A percentile compares a stretch with the other conserved stretches of the same genome.
phyloP scores from a whole-genome alignment of 202 grass and related monocot species.

The Carex arenaria region DNA sequence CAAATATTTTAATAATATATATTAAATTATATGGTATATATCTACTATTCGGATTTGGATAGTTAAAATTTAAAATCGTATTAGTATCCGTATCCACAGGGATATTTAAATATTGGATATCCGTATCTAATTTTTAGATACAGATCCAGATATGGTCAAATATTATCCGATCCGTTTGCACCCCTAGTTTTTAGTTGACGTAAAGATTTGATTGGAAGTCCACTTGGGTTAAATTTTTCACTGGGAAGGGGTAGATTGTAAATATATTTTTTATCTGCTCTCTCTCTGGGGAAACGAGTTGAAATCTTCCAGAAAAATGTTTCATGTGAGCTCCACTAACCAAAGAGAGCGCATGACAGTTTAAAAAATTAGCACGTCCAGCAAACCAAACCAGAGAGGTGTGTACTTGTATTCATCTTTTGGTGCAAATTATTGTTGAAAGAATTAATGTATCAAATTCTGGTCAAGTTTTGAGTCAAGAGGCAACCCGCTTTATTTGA shows the following conservation, averaged over 20 bases:
- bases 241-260: background rate
- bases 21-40: too few relatives aligned
- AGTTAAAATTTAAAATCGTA: too few relatives aligned
- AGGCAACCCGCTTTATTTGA: too few relatives aligned
- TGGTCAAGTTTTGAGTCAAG: background rate
- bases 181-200: too few relatives aligned
- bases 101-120: too few relatives aligned
- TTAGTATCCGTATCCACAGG: too few relatives aligned
- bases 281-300: slow-evolving; percentile 50
- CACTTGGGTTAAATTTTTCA: background rate
- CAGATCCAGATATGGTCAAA: too few relatives aligned
- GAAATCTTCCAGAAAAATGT: slow-evolving; percentile 36
- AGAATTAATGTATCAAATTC: slow-evolving; percentile 2
- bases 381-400: background rate
- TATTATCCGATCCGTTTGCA: too few relatives aligned
- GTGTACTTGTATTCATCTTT: slow-evolving; percentile 19
- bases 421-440: slow-evolving; percentile 9
- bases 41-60: too few relatives aligned
- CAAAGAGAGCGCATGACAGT: slow-evolving; percentile 28
- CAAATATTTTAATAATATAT: too few relatives aligned
- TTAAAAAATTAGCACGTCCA: slow-evolving; percentile 16
- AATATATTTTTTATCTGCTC: slow-evolving; percentile 21
- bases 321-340: slow-evolving; percentile 66
- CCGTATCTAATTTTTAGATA: too few relatives aligned
- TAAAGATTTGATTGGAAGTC: background rate